Evolutionary conservation across 495 filamentous ascomycete species (phyloP), one percentile per base, ranked within the genome.

Genomic region (Extremus antarcticus): DNA sequence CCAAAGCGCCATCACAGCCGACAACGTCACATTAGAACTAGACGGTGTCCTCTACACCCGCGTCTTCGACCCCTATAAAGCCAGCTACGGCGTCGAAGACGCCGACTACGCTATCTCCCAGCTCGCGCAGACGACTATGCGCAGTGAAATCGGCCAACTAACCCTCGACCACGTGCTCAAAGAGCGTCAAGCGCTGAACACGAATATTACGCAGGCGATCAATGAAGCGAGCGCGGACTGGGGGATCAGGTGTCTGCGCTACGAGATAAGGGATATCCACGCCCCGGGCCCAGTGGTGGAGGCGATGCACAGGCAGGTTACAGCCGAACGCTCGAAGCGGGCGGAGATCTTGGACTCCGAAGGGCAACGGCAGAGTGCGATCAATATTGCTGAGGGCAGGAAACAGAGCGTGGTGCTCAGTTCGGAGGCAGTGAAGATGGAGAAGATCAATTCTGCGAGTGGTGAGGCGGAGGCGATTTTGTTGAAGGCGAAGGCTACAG

Each of bases 41-140:
- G 92, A 98, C 70, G 92, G 92, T 54, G 86, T 96, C 50, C 71
- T 98, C 40, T 98, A 95, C 64, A 98, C 94, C 4, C 74, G 92
- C 19, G 87, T 97, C 1, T 94, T 97, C 66, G 90, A 98, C 69
- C 91, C 92, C 1, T 98, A 95, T 68, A 97, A 97, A 69, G 94
- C 92, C 8, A 90, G 90, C 71, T 97, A 98, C 67, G 92, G 92
- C 40, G 92, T 98, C 40, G 92, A 98, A 73, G 92, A 98, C 66
- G 92, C 92, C 56, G 94, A 97, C 67, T 98, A 97, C 71, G 92
- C 92, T 66, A 97, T 98, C 73, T 90, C 87, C 19, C 92, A 98
- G 64, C 84, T 98, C 17, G 92, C 92, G 2, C 92, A 98, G 70
- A 98, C 92, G 1, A 98, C 92, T 0, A 98, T 98, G 92, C 89